These are phyloP conservation scores for Rhynchospora pubera DNA, from an alignment of 176 grass and related monocot species.

Conservation along the genomic window DNA sequence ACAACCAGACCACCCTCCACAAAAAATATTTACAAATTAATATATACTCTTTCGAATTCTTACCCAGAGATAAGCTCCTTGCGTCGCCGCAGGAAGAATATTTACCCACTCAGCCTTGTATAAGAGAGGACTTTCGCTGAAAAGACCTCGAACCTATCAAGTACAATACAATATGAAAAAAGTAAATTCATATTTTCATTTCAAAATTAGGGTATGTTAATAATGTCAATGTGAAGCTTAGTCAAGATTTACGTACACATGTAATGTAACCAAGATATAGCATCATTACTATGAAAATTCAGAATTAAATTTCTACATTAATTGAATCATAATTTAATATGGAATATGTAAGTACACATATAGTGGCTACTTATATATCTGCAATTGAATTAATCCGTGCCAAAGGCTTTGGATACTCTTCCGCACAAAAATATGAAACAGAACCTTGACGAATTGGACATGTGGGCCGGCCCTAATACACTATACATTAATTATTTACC, in stretches of 20 bases:
- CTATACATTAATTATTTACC: not conserved
- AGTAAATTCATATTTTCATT: not conserved
- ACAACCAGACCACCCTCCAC: no score
- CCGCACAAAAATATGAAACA: not conserved
- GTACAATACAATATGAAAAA: not conserved
- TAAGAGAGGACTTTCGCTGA: slow-evolving; percentile 25
- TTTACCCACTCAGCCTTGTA: slow-evolving; percentile 28
- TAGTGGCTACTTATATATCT: not conserved
- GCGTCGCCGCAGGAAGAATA: slow-evolving; percentile 30
- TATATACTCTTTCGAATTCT: not conserved
- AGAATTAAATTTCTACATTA: no score
- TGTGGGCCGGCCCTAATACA: not conserved
- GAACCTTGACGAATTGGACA: not conserved
- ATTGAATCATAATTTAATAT: not conserved
- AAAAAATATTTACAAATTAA: no score
- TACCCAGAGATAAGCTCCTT: slow-evolving; percentile 38
- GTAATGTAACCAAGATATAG: no score
- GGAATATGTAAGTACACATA: not conserved
- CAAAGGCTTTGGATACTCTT: not conserved
- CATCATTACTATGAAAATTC: no score
- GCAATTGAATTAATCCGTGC: not conserved
- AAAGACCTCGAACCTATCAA: slow-evolving; percentile 29
- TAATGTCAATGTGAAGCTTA: no score
- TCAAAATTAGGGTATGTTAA: no score
- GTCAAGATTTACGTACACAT: no score